These are phyloP conservation scores for Cutaneotrichosporon dermatis DNA, from an alignment of 1,284 basidiomycete species.

Conservation along the genomic window DNA sequence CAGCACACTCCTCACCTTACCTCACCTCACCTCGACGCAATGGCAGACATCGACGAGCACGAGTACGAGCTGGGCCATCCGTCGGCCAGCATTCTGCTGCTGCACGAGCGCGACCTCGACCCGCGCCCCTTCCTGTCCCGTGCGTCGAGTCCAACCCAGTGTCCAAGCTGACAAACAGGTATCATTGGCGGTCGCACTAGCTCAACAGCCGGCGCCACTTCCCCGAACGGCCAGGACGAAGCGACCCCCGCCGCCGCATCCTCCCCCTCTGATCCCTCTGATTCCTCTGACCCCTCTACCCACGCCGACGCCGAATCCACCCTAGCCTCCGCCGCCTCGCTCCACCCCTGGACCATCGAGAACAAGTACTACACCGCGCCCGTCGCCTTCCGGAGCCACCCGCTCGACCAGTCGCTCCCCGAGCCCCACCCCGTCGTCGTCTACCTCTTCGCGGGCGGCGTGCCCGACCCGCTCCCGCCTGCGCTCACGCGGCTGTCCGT, in stretches of 20 bases:
- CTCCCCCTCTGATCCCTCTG: too few relatives aligned
- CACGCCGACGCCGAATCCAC: too few relatives aligned
- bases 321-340: too few relatives aligned
- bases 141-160: background rate
- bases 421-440: conserved; percentile 20
- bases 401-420: conserved; percentile 42
- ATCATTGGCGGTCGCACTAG: conserved; percentile 1
- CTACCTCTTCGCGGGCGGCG: conserved; percentile 23
- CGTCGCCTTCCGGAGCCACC: conserved; percentile 60
- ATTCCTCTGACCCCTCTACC: too few relatives aligned
- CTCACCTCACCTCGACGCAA: too few relatives aligned
- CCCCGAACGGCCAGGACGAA: too few relatives aligned
- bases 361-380: conserved; percentile 81
- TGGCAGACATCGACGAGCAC: background rate
- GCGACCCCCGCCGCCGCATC: too few relatives aligned
- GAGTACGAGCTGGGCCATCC: background rate
- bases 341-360: conserved; percentile 64
- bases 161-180: conserved; percentile 9
- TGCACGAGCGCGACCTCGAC: conserved; percentile 22
- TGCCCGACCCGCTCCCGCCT: conserved; percentile 27
- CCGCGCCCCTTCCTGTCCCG: conserved; percentile 27
- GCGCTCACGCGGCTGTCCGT: conserved; percentile 26
- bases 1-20: too few relatives aligned
- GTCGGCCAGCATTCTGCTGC: conserved; percentile 21
- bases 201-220: too few relatives aligned